Percentiles rank a stretch among this genome's conserved stretches.
Evolutionary conservation across 2,329 filamentous ascomycete species (phyloP).

Genomic region (Xylariaceae sp.): DNA sequence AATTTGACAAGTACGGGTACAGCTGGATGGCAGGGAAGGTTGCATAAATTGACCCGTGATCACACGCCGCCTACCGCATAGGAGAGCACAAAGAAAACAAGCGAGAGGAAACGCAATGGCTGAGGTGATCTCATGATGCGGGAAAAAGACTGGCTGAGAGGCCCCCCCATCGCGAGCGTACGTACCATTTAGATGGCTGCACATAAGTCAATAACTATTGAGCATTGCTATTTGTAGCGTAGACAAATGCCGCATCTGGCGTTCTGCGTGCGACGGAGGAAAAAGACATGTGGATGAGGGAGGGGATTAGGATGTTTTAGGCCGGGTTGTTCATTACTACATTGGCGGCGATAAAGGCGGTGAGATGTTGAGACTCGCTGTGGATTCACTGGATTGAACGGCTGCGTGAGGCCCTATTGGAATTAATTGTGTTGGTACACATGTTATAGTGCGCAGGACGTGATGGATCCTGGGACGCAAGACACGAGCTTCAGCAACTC

Average conservation of each 20-base stretch:
- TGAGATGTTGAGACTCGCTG: background rate
- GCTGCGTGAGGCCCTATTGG: conserved; percentile 2
- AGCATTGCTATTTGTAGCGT: conserved; percentile 6
- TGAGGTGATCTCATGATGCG: conserved; percentile 21
- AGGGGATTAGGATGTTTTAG: background rate
- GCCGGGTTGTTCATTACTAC: too few species aligned
- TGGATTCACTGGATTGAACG: conserved; percentile 10
- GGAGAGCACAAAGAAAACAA: conserved; percentile 6
- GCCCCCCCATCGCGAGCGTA: too few species aligned
- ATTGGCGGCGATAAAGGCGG: background rate
- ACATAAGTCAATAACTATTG: too few species aligned
- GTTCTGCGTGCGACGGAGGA: conserved; percentile 5
- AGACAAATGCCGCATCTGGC: conserved; percentile 21
- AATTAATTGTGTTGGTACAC: background rate
- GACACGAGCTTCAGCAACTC: conserved; percentile 7
- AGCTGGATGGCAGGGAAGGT: conserved; percentile 4
- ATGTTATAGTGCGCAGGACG: background rate
- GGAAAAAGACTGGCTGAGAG: conserved; percentile 29
- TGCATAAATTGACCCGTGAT: conserved; percentile 17
- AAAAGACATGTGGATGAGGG: conserved; percentile 8
- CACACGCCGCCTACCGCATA: conserved; percentile 13
- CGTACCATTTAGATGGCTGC: too few species aligned
- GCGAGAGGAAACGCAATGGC: conserved; percentile 11
- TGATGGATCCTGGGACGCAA: conserved; percentile 8
- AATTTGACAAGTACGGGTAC: too few species aligned